Base-by-base conservation (phyloP, 1,284 basidiomycete species). In the Heterobasidion occidentale region DNA sequence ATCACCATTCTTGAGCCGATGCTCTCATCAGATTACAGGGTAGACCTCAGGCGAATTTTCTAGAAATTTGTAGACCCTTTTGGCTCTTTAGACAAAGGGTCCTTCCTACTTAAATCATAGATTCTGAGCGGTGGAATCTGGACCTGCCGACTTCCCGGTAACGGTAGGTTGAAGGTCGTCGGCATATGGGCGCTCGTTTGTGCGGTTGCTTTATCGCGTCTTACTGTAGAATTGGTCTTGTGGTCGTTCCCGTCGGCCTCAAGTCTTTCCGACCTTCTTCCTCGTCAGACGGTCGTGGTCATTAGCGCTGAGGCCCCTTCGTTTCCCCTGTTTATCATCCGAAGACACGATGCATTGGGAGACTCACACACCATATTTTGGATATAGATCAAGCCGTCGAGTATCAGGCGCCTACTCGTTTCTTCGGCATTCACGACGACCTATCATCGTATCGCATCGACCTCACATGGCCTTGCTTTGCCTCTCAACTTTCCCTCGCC, bases 401-500 rank as follows among this genome's bases (percentile, higher is more conserved):
- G 77, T 36, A 81, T 91, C 59, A 73, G 79, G 59, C 77, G 81
- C 14, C 72, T 91, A 19, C 68, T 92, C 11, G 69, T 75, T 54
- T 89, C 88, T 4, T 74, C 81, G 27, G 76, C 83, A 1, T 89
- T 91, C 65, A 78, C 74, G 11, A 68, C 69, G 36, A 81, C 83
- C 4, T 90, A 85, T 68, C 71, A 78, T 56, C 78, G 81, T 46
- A 79, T 89, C 1, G 84, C 83, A 11, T 65, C 68, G 12, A 70
- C 74, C 12, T 56, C 58, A 53, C 87, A 90, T 68, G 88, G 88
- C 36, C 73, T 89, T 55, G 74, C 77, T n/a, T 74, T 93, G 54
- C 90, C 91, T 5, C 77, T 93, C 49, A 83, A 84, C 7, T 93
- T 92, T 64, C 75, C 87, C 44, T 85, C 86, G 0, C 68, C 76